Conservation (phyloP, 2,329 filamentous ascomycete species). For the Penicillium occitanis region DNA sequence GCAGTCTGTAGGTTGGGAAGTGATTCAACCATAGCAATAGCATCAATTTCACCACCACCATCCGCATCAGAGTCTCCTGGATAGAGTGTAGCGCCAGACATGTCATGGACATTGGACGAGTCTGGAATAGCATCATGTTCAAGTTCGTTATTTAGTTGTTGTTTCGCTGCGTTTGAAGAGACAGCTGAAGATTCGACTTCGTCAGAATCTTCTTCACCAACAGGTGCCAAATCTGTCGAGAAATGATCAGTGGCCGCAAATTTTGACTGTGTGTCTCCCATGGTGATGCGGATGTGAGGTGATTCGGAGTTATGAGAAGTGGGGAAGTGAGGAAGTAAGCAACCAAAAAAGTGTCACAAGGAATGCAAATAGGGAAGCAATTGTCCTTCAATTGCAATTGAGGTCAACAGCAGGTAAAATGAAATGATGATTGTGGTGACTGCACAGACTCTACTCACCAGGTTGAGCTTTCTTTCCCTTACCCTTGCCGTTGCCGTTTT, state of each 20-base stretch:
- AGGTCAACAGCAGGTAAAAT: neutral
- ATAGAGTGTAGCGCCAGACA: conserved; percentile 38
- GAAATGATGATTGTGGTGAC: neutral
- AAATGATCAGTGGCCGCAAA: conserved; percentile 2
- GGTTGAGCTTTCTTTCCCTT: conserved; percentile 10
- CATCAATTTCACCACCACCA: conserved; percentile 33
- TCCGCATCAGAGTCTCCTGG: conserved; percentile 33
- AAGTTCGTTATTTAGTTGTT: conserved; percentile 15
- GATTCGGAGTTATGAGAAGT: neutral
- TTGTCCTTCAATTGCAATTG: neutral
- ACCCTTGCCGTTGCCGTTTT: conserved; percentile 9
- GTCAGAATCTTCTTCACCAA: conserved; percentile 6
- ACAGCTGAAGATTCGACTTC: neutral
- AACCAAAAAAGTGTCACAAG: neutral
- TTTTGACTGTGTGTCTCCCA: conserved; percentile 15
- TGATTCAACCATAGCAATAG: conserved; percentile 39
- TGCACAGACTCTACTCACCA: conserved; percentile 6
- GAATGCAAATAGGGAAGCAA: neutral
- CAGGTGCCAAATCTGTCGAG: conserved; percentile 2
- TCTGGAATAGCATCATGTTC: conserved; percentile 3
- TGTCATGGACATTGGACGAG: conserved; percentile 23
- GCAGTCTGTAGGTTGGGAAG: conserved; percentile 40
- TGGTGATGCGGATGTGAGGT: neutral
- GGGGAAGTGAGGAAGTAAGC: neutral
- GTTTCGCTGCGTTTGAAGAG: conserved; percentile 1